Evolutionary conservation across 805 yeast genomes (phyloP).

Genomic region (Candida insectalens): DNA sequence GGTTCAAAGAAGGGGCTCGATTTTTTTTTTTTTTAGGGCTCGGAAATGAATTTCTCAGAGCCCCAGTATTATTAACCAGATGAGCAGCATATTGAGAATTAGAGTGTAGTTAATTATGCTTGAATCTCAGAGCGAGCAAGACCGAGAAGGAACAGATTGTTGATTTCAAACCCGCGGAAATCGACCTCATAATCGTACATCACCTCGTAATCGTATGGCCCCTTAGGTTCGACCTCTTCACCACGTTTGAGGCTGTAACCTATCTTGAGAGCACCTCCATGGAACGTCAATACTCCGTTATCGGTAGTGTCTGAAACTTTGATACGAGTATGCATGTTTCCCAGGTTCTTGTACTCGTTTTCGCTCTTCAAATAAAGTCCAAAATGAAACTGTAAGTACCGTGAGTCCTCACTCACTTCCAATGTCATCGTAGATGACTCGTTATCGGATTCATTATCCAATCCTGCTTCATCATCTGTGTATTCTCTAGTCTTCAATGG

Average conservation of each 20-base stretch:
- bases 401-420: slow-evolving; percentile 19
- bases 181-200: slow-evolving; percentile 15
- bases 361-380: slow-evolving; percentile 9
- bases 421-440: slow-evolving; percentile 6
- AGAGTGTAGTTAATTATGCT: not conserved
- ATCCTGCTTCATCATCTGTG: not conserved
- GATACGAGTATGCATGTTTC: slow-evolving; percentile 3
- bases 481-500: slow-evolving; percentile 8
- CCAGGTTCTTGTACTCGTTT: slow-evolving; percentile 4
- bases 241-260: slow-evolving; percentile 15
- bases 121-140: slow-evolving; percentile 2
- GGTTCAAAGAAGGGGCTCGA: too few species aligned
- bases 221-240: slow-evolving; percentile 15
- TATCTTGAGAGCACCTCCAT: slow-evolving; percentile 4
- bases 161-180: slow-evolving; percentile 13
- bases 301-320: not conserved
- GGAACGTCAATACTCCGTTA: slow-evolving; percentile 3
- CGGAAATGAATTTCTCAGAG: too few species aligned
- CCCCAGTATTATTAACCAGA: too few species aligned
- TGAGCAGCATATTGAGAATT: not conserved
- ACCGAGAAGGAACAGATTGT: slow-evolving; percentile 14
- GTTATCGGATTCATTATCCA: not conserved
- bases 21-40: too few species aligned
- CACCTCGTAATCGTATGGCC: slow-evolving; percentile 19
- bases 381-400: slow-evolving; percentile 13